Evolutionary conservation across 2,329 filamentous ascomycete genomes (phyloP).

Genomic region (Penicillium sp.): DNA sequence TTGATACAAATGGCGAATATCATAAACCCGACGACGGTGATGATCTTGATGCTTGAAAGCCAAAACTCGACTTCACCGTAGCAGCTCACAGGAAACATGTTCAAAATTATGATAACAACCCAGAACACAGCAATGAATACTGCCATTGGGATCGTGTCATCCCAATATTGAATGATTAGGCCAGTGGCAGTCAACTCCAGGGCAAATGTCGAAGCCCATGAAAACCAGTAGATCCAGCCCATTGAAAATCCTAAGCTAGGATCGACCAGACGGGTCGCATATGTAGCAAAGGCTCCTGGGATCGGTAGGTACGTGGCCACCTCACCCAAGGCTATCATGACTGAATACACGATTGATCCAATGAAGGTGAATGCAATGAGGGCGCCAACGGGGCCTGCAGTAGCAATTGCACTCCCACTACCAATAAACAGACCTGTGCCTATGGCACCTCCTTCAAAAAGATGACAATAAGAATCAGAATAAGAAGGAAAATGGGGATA

Average conservation of each 20-base stretch:
- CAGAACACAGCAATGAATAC: slow-evolving; percentile 10
- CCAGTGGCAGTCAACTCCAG: slow-evolving; percentile 9
- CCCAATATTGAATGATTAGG: slow-evolving; percentile 11
- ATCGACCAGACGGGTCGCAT: slow-evolving; percentile 7
- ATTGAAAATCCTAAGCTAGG: slow-evolving; percentile 9
- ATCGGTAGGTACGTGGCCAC: slow-evolving; percentile 10
- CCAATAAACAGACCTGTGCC: slow-evolving; percentile 9
- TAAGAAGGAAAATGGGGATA: neutral
- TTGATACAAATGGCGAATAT: slow-evolving; percentile 62
- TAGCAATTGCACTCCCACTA: slow-evolving; percentile 6
- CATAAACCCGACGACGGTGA: slow-evolving; percentile 45
- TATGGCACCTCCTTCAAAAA: slow-evolving; percentile 4
- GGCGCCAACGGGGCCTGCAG: slow-evolving; percentile 4
- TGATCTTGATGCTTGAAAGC: slow-evolving; percentile 11
- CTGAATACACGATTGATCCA: slow-evolving; percentile 9
- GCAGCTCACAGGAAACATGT: slow-evolving; percentile 11
- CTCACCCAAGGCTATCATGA: slow-evolving; percentile 10
- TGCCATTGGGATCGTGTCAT: slow-evolving; percentile 5
- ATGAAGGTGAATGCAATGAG: slow-evolving; percentile 8
- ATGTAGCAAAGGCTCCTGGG: slow-evolving; percentile 7
- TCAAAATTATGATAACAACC: slow-evolving; percentile 9
- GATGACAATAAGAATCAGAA: neutral
- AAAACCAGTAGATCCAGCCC: slow-evolving; percentile 59
- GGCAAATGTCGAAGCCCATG: slow-evolving; percentile 53
- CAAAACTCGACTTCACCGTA: slow-evolving; percentile 11